These are phyloP conservation scores for Meira nashicola DNA, from an alignment of 1,284 basidiomycete species.

Conservation along the genomic window DNA sequence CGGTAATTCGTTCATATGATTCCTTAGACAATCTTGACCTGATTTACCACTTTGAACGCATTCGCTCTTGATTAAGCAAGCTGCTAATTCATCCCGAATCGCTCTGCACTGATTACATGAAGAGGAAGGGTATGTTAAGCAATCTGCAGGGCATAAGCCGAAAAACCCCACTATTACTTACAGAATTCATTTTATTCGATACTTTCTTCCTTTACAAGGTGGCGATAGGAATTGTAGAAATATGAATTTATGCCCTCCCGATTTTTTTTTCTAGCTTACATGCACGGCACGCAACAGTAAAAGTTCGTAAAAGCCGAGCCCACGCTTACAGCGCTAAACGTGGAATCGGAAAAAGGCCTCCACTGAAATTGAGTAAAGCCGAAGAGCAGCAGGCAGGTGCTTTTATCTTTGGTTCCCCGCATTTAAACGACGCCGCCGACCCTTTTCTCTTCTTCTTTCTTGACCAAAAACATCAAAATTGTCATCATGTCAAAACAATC, in stretches of 20 bases:
- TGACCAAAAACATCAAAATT: neutral
- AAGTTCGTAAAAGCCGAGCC: too few species aligned
- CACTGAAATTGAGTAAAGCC: neutral
- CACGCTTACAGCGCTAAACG: too few species aligned
- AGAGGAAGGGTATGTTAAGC: neutral
- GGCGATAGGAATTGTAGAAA: too few species aligned
- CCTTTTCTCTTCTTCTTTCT: too few species aligned
- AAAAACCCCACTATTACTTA: neutral
- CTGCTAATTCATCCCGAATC: conserved; percentile 33
- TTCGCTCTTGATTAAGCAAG: conserved; percentile 30
- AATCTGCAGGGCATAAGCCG: neutral
- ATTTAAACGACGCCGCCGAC: neutral
- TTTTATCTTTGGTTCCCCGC: too few species aligned
- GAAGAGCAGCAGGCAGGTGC: neutral
- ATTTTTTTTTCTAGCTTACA: too few species aligned
- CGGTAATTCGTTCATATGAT: conserved; percentile 34
- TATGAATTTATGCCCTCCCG: too few species aligned
- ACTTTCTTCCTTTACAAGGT: too few species aligned
- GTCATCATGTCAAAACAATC: neutral
- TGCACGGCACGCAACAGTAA: too few species aligned
- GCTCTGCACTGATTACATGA: conserved; percentile 20
- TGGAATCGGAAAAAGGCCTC: neutral
- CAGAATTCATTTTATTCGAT: neutral
- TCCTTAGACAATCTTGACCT: conserved; percentile 34
- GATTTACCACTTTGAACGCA: conserved; percentile 28